Conservation (phyloP, 495 filamentous ascomycete genomes). For the Neurospora tetrasperma region DNA sequence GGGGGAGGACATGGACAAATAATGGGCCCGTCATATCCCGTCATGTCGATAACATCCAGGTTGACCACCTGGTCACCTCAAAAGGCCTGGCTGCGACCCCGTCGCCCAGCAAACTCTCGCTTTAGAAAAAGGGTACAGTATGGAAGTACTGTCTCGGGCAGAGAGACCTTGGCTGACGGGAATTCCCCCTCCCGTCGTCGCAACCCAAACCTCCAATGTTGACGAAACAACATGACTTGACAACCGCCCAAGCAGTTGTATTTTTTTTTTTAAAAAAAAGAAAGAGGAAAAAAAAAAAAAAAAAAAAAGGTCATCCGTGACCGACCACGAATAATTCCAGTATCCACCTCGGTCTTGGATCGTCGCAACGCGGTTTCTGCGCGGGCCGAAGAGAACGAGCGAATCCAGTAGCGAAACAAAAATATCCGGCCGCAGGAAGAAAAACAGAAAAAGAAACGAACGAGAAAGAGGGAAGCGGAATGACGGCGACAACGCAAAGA, state of each 20-base stretch:
- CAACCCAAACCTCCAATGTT: background rate
- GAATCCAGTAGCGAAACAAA: background rate
- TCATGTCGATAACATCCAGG: background rate
- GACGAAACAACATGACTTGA: background rate
- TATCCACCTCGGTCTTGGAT: background rate
- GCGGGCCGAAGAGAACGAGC: background rate
- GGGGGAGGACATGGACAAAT: background rate
- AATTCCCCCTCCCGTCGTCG: background rate
- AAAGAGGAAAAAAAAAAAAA: background rate
- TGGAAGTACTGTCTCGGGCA: background rate
- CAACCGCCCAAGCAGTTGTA: background rate
- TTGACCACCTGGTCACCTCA: background rate
- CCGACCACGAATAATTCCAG: background rate
- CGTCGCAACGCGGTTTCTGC: background rate
- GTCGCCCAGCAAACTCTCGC: background rate
- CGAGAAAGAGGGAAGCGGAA: background rate
- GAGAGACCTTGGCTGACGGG: background rate
- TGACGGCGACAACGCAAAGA: background rate
- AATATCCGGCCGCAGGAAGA: background rate
- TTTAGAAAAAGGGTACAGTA: background rate
- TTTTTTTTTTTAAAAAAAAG: background rate
- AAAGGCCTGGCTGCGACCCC: background rate
- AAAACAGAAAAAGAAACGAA: background rate
- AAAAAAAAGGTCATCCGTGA: background rate
- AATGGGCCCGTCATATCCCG: background rate